Percentiles rank a stretch among this genome's conserved stretches.
phyloP scores from a whole-genome alignment of 352 stramenopile species.

The Achlya hypogyna region DNA sequence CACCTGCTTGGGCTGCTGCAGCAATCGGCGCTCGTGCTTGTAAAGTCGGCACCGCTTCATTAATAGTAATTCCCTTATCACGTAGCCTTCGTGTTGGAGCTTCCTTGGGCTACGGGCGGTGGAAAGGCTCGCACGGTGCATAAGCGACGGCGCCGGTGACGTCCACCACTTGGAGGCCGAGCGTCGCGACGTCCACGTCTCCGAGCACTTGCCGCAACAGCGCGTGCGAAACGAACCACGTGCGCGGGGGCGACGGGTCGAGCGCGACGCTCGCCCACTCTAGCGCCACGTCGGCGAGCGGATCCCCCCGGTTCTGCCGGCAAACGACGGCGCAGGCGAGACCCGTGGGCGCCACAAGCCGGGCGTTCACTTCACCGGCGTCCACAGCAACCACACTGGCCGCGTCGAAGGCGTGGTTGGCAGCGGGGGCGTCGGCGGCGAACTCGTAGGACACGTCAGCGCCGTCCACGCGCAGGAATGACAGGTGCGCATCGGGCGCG shows the following conservation, averaged over 20 bases:
- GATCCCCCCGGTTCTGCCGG: slow-evolving; percentile 3
- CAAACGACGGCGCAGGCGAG: background rate
- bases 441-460: background rate
- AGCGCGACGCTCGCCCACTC: background rate
- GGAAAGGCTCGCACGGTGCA: background rate
- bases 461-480: background rate
- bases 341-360: background rate
- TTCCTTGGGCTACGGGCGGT: too few species aligned
- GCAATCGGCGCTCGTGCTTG: slow-evolving; percentile 54
- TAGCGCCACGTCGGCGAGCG: background rate
- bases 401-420: background rate
- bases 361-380: background rate
- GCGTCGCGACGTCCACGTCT: background rate
- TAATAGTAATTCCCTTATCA: background rate
- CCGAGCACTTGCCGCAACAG: background rate
- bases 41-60: background rate
- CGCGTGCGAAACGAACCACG: background rate
- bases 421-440: background rate
- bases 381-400: background rate
- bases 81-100: too few species aligned
- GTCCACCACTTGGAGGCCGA: background rate
- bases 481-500: background rate
- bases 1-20: slow-evolving; percentile 57
- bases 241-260: background rate
- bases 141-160: background rate